These are phyloP conservation scores for Dendrobium officinale DNA, from an alignment of 106 monocot genomes.

Conservation along the genomic window DNA sequence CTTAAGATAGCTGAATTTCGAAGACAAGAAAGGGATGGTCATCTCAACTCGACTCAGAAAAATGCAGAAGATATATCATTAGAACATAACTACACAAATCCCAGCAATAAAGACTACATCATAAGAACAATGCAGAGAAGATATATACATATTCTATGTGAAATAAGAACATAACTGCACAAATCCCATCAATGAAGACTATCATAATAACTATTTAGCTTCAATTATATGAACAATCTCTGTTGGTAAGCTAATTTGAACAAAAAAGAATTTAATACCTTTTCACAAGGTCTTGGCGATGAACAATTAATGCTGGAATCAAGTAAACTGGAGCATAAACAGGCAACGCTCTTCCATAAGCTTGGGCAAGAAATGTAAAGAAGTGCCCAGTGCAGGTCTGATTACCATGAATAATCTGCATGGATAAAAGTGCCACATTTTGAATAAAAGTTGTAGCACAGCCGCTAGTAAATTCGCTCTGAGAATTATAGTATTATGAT, in stretches of 20 bases:
- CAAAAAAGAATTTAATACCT: constrained; percentile 31
- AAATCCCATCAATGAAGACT: too few species aligned
- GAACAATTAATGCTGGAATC: constrained; percentile 86
- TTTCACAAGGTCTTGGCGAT: constrained; percentile 73
- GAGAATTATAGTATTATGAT: too few species aligned
- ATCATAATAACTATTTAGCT: neutral
- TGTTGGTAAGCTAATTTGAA: neutral
- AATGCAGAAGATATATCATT: too few species aligned
- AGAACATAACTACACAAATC: too few species aligned
- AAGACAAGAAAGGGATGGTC: too few species aligned
- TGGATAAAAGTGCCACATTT: neutral
- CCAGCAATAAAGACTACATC: too few species aligned
- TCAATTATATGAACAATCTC: neutral
- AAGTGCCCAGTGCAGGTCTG: constrained; percentile 70
- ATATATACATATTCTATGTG: too few species aligned
- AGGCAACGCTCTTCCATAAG: constrained; percentile 83
- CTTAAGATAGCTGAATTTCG: too few species aligned
- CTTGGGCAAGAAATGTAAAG: constrained; percentile 71
- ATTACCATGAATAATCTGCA: constrained; percentile 88
- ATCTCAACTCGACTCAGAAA: too few species aligned
- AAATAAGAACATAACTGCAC: too few species aligned
- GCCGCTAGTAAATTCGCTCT: neutral
- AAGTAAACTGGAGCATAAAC: constrained; percentile 94
- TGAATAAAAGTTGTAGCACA: neutral
- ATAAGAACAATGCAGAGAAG: too few species aligned